A percentile compares a stretch with the other conserved stretches of the same genome.
Evolutionary conservation across 179 eudicot species (phyloP).

Genomic region (Corrigiola litoralis): DNA sequence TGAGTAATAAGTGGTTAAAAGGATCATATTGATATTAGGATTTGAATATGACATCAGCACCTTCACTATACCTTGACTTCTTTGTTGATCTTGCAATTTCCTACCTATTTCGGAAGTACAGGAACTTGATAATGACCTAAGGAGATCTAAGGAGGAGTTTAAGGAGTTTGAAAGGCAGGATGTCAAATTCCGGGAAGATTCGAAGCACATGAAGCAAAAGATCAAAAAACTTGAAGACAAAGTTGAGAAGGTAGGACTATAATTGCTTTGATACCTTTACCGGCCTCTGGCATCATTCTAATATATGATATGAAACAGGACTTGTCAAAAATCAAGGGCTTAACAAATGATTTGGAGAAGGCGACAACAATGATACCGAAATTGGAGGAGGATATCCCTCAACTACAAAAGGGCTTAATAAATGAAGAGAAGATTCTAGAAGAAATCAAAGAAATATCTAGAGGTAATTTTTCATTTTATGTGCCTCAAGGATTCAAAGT

Average conservation of each 20-base stretch:
- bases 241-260: slow-evolving; percentile 60
- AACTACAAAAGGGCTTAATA: slow-evolving; percentile 53
- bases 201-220: slow-evolving; percentile 80
- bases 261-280: neutral
- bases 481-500: neutral
- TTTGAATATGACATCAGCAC: neutral
- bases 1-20: neutral
- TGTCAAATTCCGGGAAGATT: slow-evolving; percentile 79
- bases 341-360: slow-evolving; percentile 55
- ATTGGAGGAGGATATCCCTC: slow-evolving; percentile 69
- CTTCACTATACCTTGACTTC: neutral
- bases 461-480: slow-evolving; percentile 44
- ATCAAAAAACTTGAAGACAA: slow-evolving; percentile 87
- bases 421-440: slow-evolving; percentile 81
- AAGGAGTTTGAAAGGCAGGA: slow-evolving; percentile 98
- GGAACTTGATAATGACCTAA: slow-evolving; percentile 74
- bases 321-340: slow-evolving; percentile 52
- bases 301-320: slow-evolving; percentile 45
- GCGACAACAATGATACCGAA: slow-evolving; percentile 63
- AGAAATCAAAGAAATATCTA: slow-evolving; percentile 65
- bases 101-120: slow-evolving; percentile 27
- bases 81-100: neutral
- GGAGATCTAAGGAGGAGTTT: slow-evolving; percentile 67
- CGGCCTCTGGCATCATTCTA: slow-evolving; percentile 14
- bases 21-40: neutral